A percentile compares a stretch with the other conserved stretches of the same genome.
Conservation (phyloP, 495 filamentous ascomycete species). For the Lophiostoma macrostomum region DNA sequence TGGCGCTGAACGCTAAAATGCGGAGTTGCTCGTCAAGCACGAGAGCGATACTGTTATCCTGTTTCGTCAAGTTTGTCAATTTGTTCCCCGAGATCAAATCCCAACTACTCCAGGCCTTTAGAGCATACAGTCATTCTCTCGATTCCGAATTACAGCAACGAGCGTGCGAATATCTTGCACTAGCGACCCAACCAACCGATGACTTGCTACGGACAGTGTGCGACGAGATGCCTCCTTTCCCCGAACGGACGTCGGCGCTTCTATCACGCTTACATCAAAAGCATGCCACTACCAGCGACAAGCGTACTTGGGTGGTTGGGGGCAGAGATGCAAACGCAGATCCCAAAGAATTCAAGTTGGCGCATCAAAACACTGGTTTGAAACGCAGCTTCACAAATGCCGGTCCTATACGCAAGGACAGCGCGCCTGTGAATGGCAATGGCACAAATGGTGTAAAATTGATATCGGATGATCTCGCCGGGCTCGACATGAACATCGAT, state of each 20-base stretch:
- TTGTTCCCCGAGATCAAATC: conserved; percentile 98
- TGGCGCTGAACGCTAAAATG: conserved; percentile 89
- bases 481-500: conserved; percentile 70
- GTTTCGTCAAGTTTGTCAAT: conserved; percentile 96
- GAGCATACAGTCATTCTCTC: conserved; percentile 87
- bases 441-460: conserved; percentile 33
- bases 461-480: conserved; percentile 53
- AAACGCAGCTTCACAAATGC: conserved; percentile 75
- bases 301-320: conserved; percentile 92
- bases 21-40: conserved; percentile 84
- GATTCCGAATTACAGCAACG: conserved; percentile 95
- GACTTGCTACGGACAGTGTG: conserved; percentile 93
- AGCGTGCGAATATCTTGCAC: conserved; percentile 89
- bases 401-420: conserved; percentile 37
- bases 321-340: conserved; percentile 90
- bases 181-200: conserved; percentile 82
- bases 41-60: conserved; percentile 88
- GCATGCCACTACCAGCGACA: conserved; percentile 85
- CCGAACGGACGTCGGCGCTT: conserved; percentile 86
- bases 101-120: conserved; percentile 85
- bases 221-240: conserved; percentile 99
- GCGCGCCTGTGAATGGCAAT: conserved; percentile 43
- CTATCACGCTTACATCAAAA: conserved; percentile 91
- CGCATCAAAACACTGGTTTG: conserved; percentile 70
- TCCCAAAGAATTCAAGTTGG: conserved; percentile 72